phyloP scores from a whole-genome alignment of 208 protist species.

The Leishmania tropica region DNA sequence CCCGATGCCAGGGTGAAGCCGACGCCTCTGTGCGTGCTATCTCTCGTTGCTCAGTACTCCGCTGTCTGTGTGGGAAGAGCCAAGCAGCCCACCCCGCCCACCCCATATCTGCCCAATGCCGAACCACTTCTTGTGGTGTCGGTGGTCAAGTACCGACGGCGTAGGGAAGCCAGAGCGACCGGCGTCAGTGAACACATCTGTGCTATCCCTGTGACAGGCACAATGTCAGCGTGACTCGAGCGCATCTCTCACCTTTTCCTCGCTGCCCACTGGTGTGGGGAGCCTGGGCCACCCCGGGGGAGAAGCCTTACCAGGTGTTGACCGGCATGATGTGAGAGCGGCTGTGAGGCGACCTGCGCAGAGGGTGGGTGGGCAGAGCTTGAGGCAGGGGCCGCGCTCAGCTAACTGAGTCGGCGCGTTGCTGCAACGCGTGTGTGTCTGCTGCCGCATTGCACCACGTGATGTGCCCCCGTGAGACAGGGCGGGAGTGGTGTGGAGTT shows the following conservation, averaged over 20 bases:
- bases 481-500: no score
- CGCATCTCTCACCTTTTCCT: background rate
- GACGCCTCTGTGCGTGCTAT: no score
- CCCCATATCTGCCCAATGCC: no score
- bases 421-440: background rate
- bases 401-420: background rate
- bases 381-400: no score
- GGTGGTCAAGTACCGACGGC: no score
- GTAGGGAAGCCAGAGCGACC: background rate
- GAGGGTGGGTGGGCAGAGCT: no score
- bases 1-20: no score
- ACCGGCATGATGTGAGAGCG: no score
- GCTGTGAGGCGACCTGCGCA: background rate
- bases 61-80: no score
- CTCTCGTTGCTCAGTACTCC: no score
- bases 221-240: background rate
- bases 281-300: background rate
- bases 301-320: background rate
- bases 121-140: no score
- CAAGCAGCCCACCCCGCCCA: no score
- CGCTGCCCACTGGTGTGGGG: background rate
- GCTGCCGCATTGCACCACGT: background rate
- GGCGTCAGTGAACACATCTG: background rate
- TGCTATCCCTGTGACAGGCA: background rate
- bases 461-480: background rate